phyloP scores from a whole-genome alignment of 176 grass and related monocot genomes.

The Melocanna baccifera region DNA sequence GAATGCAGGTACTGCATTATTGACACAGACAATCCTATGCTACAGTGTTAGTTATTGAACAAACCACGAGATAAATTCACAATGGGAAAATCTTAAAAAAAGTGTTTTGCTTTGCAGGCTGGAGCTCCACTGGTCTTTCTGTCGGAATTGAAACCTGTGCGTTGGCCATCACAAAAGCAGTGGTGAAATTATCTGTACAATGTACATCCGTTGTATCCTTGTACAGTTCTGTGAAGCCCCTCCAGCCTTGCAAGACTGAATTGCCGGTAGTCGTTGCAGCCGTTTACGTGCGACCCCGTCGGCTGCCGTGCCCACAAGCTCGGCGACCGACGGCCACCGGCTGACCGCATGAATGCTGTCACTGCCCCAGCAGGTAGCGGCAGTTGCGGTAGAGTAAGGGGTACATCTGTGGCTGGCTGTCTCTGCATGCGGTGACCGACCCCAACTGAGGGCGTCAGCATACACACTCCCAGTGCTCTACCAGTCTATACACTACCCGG shows the following conservation, averaged over 20 bases:
- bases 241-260: background rate
- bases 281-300: background rate
- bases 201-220: background rate
- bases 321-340: background rate
- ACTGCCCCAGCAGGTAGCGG: background rate
- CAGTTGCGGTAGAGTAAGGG: background rate
- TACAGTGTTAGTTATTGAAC: background rate
- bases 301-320: slow-evolving; percentile 23
- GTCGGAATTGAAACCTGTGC: background rate
- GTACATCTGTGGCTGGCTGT: slow-evolving; percentile 4
- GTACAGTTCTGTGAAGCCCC: background rate
- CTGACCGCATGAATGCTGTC: background rate
- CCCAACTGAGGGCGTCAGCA: background rate
- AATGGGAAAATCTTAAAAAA: background rate
- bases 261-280: slow-evolving; percentile 14
- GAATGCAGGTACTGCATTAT: background rate
- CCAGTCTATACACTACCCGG: background rate
- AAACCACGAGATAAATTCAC: background rate
- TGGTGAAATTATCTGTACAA: background rate
- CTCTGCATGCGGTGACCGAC: background rate
- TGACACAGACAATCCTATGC: background rate
- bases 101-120: background rate
- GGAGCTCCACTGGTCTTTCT: background rate
- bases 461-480: background rate
- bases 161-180: background rate